Conservation (phyloP, 176 grass and related monocot genomes). For the Phyllostachys edulis region DNA sequence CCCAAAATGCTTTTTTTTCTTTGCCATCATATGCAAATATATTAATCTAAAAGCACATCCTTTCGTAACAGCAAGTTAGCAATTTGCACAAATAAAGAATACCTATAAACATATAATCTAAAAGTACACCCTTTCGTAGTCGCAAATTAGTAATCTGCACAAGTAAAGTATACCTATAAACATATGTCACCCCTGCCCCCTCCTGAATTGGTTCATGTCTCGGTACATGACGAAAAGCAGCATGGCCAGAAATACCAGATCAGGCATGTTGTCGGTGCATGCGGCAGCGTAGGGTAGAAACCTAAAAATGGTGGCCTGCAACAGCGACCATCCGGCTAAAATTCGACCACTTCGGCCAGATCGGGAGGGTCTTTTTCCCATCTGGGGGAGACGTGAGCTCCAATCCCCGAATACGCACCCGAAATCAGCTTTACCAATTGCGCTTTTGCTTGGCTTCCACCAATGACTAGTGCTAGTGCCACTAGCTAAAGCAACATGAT, state of each 20-base stretch:
- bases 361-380: not conserved
- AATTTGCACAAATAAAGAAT: too few species aligned
- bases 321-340: not conserved
- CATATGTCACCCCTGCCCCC: too few species aligned
- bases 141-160: not conserved
- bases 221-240: not conserved
- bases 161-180: too few species aligned
- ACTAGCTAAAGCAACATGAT: not conserved
- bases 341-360: not conserved
- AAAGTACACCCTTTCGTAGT: too few species aligned
- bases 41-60: not conserved
- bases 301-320: not conserved
- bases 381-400: slow-evolving; percentile 21
- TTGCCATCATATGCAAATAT: not conserved
- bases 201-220: not conserved
- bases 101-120: too few species aligned
- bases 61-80: too few species aligned
- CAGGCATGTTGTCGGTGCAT: not conserved
- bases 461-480: not conserved
- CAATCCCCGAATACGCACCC: not conserved
- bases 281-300: not conserved
- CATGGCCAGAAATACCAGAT: not conserved
- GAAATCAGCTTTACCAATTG: not conserved
- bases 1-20: not conserved
- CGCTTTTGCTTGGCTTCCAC: slow-evolving; percentile 21